A percentile compares a stretch with the other conserved stretches of the same genome.
These are phyloP conservation scores for Rhododendron ferrugineum DNA, from an alignment of 148 eudicot genomes.

Conservation along the genomic window DNA sequence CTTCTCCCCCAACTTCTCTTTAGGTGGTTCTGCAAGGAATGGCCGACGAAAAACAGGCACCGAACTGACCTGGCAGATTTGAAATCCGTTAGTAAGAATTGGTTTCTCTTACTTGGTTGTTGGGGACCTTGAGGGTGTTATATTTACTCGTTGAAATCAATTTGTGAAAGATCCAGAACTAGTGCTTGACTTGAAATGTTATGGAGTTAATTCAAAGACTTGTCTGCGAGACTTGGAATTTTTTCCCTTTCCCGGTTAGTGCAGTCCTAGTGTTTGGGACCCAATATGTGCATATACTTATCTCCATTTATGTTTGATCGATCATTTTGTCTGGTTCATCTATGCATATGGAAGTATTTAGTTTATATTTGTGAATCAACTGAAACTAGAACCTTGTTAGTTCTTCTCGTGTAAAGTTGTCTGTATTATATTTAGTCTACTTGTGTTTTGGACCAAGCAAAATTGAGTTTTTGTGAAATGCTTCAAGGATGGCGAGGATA, in stretches of 20 bases:
- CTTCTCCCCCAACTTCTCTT: background rate
- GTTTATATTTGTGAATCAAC: background rate
- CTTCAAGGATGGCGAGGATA: background rate
- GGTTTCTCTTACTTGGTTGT: background rate
- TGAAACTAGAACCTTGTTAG: background rate
- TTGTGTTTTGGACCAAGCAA: background rate
- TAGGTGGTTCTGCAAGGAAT: slow-evolving; percentile 13
- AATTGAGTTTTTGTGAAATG: background rate
- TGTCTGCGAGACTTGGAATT: background rate
- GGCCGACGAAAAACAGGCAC: background rate
- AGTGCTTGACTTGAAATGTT: background rate
- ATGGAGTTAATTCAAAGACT: background rate
- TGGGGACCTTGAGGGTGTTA: background rate
- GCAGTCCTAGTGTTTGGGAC: background rate
- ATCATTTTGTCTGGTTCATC: background rate
- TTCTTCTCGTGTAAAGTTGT: background rate
- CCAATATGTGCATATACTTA: background rate
- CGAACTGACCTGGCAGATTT: background rate
- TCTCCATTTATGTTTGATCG: background rate
- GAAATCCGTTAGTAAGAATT: background rate
- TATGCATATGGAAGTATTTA: background rate
- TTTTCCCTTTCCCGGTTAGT: background rate
- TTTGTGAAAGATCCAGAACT: background rate
- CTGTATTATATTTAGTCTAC: background rate
- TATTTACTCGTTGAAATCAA: background rate